phyloP scores from a whole-genome alignment of 1,284 basidiomycete genomes.

The Cutaneotrichosporon curvatum region DNA sequence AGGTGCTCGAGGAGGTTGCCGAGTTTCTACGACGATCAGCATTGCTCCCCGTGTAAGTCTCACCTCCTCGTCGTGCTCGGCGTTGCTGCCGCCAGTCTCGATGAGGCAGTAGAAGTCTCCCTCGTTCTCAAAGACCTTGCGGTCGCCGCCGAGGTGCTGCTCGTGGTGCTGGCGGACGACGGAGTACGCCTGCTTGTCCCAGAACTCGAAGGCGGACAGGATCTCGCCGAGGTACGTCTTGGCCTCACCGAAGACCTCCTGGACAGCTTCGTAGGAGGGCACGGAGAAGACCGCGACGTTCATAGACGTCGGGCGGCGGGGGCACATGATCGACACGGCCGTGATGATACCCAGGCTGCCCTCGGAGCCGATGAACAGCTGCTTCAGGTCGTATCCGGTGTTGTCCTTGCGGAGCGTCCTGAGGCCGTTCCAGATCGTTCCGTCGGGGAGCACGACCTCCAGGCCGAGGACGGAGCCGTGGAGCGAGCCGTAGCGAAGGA shows the following conservation, averaged over 20 bases:
- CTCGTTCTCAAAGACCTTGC: slow-evolving; percentile 54
- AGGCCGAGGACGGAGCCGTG: slow-evolving; percentile 95
- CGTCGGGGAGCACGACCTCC: slow-evolving; percentile 92
- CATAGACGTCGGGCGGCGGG: slow-evolving; percentile 66
- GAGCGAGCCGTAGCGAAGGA: slow-evolving; percentile 89
- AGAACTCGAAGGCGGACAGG: slow-evolving; percentile 94
- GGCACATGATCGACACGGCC: slow-evolving; percentile 90
- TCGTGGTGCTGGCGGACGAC: slow-evolving; percentile 54
- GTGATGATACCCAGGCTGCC: slow-evolving; percentile 95
- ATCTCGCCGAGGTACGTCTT: slow-evolving; percentile 82
- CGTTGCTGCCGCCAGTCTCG: slow-evolving; percentile 90
- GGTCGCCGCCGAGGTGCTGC: slow-evolving; percentile 38
- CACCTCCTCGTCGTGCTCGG: slow-evolving; percentile 93
- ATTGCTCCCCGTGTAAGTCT: no score
- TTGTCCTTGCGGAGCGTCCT: slow-evolving; percentile 89
- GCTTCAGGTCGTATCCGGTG: slow-evolving; percentile 98
- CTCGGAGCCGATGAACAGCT: slow-evolving; percentile 96
- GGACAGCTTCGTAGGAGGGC: slow-evolving; percentile 52
- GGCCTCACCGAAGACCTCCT: slow-evolving; percentile 52
- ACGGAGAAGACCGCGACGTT: slow-evolving; percentile 54
- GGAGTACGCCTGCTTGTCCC: slow-evolving; percentile 76
- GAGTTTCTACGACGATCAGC: slow-evolving; percentile 85
- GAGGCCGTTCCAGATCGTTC: slow-evolving; percentile 83
- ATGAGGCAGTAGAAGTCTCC: slow-evolving; percentile 82
- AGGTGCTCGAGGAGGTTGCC: slow-evolving; percentile 70